Percentiles rank a stretch among this genome's conserved stretches.
These are phyloP conservation scores for Trichosporon faecale DNA, from an alignment of 1,284 basidiomycete genomes.

Conservation along the genomic window DNA sequence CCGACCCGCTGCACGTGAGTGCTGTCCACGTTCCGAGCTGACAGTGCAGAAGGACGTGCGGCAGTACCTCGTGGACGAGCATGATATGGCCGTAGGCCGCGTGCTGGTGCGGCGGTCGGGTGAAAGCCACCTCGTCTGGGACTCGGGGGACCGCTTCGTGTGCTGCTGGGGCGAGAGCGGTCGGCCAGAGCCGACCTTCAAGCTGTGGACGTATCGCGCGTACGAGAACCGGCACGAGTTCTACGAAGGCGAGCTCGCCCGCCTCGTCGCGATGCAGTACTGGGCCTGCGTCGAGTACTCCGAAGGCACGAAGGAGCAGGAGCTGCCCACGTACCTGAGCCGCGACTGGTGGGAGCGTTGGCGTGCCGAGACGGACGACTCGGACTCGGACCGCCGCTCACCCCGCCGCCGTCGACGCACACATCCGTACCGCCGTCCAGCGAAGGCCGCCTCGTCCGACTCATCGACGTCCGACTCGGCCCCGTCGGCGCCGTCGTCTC, in stretches of 20 bases:
- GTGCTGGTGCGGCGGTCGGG: neutral
- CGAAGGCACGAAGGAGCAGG: neutral
- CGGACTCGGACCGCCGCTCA: conserved; percentile 4
- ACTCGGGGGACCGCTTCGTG: neutral
- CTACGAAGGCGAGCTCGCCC: neutral
- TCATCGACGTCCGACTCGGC: neutral
- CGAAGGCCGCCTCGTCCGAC: neutral
- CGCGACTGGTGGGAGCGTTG: conserved; percentile 6
- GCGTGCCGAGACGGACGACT: neutral
- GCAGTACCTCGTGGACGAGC: neutral
- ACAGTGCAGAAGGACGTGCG: neutral
- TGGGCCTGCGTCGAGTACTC: conserved; percentile 3
- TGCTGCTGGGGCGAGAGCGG: conserved; percentile 4
- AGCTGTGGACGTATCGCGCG: neutral
- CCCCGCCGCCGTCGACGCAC: neutral
- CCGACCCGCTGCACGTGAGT: neutral
- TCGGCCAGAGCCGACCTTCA: neutral
- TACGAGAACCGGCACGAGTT: conserved; percentile 1
- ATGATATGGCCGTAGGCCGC: neutral
- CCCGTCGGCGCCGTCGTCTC: neutral
- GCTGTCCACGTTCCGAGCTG: neutral
- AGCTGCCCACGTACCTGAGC: neutral
- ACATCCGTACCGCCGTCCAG: neutral
- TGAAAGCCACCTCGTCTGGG: neutral
- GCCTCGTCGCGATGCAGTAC: neutral